Percentiles rank a stretch among this genome's conserved stretches.
These are phyloP conservation scores for Acanthamoeba castellanii DNA, from an alignment of 208 protist species.

Conservation along the genomic window DNA sequence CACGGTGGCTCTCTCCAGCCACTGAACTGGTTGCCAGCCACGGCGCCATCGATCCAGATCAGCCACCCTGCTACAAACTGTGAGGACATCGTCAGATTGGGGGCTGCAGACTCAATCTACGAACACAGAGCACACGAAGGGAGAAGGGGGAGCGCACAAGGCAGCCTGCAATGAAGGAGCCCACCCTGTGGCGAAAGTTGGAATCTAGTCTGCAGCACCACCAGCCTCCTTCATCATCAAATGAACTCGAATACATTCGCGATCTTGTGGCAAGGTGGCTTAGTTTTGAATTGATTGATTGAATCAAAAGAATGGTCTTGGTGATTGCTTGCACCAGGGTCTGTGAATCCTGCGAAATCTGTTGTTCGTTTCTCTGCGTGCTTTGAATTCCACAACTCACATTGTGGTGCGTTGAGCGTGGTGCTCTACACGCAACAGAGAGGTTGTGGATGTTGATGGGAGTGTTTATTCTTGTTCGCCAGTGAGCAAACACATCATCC, in stretches of 20 bases:
- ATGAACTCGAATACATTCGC: constrained; percentile 16
- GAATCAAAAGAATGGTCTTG: too few relatives aligned
- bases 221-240: not conserved
- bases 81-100: not conserved
- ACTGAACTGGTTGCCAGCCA: constrained; percentile 36
- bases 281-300: too few relatives aligned
- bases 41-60: constrained; percentile 59
- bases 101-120: not conserved
- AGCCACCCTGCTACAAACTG: constrained; percentile 51
- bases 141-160: not conserved
- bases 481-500: constrained; percentile 1
- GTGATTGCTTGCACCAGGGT: too few relatives aligned
- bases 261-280: not conserved
- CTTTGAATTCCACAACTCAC: too few relatives aligned
- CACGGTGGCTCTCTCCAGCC: constrained; percentile 26
- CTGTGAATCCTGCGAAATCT: too few relatives aligned
- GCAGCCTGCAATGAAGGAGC: constrained; percentile 27
- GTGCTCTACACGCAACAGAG: too few relatives aligned
- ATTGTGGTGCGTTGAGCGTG: too few relatives aligned
- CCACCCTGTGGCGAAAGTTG: constrained; percentile 31
- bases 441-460: too few relatives aligned
- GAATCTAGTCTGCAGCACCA: not conserved
- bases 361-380: too few relatives aligned
- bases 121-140: not conserved
- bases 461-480: too few relatives aligned